Base-by-base conservation (phyloP, 2,329 filamentous ascomycete genomes). In the Aspergillus neoniger region DNA sequence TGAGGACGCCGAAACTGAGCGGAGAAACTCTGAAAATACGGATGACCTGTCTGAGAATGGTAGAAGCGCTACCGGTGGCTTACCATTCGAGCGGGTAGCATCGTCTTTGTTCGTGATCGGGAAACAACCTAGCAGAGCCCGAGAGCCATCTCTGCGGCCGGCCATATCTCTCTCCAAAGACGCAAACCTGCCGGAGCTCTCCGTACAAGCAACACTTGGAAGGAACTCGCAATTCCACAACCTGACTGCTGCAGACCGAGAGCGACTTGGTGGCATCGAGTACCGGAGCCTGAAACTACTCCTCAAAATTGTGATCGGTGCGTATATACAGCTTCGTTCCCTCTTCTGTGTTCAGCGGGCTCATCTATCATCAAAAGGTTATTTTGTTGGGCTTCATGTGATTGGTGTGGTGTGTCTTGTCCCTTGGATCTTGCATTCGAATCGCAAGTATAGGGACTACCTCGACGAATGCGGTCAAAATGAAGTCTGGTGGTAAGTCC, bases 181-280 rank as follows among this genome's bases (percentile, higher is more conserved):
- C 7, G 59, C 69, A 2, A 63, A 77, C 51, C 70, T 79, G 51
- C 78, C 80, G 0, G 69, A 74, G 23, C 69, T 83, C 1, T 82
- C 79, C 4, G 72, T 75, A 17, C 74, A 78, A 38, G 77, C 76
- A 3, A 81, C 79, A 0, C 63, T 83, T 5, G 80, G 81, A 0
- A 72, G 79, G 2, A 83, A 83, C 60, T 82, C 79, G 0, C 69
- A 76, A 25, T 83, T 84, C 32, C 62, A 76, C 30, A 79, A 82
- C 53, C 47, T 83, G 52, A 76, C 76, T 0, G 68, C 71, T 0
- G 64, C 75, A 17, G 79, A 80, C 48, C 70, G 77, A 5, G 79
- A 82, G 58, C 71, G 74, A n/a, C 71, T 85, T 0, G 82, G 82
- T 1, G 83, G 82, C 0, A 80, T 83, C 38, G 83, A 84, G 66